Evolutionary conservation across 495 filamentous ascomycete species (phyloP).

Genomic region (Penicillium subrubescens): DNA sequence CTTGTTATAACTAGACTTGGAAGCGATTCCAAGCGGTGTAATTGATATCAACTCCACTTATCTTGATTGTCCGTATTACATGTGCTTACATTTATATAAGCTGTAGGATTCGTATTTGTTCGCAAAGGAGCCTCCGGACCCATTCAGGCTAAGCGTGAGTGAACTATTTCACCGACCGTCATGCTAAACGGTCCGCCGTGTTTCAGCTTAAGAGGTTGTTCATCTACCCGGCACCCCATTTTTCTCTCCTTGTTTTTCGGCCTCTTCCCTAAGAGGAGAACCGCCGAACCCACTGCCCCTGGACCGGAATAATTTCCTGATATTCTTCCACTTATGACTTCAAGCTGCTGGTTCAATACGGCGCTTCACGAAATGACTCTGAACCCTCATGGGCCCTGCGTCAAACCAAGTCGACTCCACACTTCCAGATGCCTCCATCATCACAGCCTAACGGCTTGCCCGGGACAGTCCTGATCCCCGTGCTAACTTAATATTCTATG

Average conservation of each 20-base stretch:
- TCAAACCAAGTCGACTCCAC: slow-evolving; percentile 6
- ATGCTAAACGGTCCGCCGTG: slow-evolving; percentile 19
- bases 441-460: background rate
- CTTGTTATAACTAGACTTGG: background rate
- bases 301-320: slow-evolving; percentile 22
- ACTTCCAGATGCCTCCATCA: background rate
- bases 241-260: slow-evolving; percentile 12
- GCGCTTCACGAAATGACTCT: slow-evolving; percentile 12
- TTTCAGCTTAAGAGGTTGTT: slow-evolving; percentile 27
- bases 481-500: background rate
- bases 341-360: background rate
- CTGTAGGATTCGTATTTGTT: background rate
- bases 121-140: slow-evolving; percentile 17
- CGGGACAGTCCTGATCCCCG: background rate
- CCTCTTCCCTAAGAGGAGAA: slow-evolving; percentile 15
- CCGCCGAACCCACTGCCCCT: slow-evolving; percentile 14
- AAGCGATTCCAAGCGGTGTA: background rate
- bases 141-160: slow-evolving; percentile 14
- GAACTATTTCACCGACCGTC: slow-evolving; percentile 6
- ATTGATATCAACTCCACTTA: slow-evolving; percentile 6
- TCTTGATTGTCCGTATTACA: background rate
- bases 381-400: slow-evolving; percentile 11
- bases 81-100: background rate
- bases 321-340: slow-evolving; percentile 19
- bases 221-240: slow-evolving; percentile 18